These are phyloP conservation scores for Exobasidium rhododendri DNA, from an alignment of 1,284 basidiomycete species.

Conservation along the genomic window DNA sequence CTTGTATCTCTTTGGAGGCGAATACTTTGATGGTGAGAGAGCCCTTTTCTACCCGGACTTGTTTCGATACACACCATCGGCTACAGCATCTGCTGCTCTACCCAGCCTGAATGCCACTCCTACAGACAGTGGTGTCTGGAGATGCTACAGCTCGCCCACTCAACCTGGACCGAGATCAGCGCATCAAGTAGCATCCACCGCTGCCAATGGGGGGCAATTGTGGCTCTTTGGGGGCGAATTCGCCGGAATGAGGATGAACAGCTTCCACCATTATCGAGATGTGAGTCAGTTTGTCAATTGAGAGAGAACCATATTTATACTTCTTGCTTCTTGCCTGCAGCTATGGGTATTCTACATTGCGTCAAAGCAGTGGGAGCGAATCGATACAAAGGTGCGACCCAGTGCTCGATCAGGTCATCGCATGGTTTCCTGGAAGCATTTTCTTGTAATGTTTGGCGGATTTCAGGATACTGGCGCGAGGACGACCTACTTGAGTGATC, in stretches of 20 bases:
- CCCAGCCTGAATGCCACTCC: neutral
- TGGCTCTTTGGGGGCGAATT: constrained; percentile 55
- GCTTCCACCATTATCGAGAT: constrained; percentile 86
- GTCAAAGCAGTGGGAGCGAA: constrained; percentile 73
- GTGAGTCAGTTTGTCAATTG: no score
- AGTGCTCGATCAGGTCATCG: constrained; percentile 75
- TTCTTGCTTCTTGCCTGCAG: no score
- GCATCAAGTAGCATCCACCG: constrained; percentile 47
- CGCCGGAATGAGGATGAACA: constrained; percentile 77
- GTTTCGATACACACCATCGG: constrained; percentile 38
- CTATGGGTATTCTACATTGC: constrained; percentile 49
- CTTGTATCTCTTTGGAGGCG: constrained; percentile 53
- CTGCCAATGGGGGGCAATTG: constrained; percentile 49
- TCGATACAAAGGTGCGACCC: constrained; percentile 79
- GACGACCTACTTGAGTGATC: constrained; percentile 80
- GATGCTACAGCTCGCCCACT: constrained; percentile 43
- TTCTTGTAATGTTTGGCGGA: constrained; percentile 76
- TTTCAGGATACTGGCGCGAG: constrained; percentile 73
- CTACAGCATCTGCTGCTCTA: neutral
- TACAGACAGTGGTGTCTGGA: constrained; percentile 27
- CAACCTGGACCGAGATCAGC: constrained; percentile 53
- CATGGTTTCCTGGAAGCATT: constrained; percentile 88
- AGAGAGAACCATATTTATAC: constrained; percentile 15
- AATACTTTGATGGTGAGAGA: constrained; percentile 53
- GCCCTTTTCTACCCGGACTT: constrained; percentile 50